Percentiles rank a stretch among this genome's conserved stretches.
phyloP scores from a whole-genome alignment of 78 protist species.

The Monosiga brevicollis region DNA sequence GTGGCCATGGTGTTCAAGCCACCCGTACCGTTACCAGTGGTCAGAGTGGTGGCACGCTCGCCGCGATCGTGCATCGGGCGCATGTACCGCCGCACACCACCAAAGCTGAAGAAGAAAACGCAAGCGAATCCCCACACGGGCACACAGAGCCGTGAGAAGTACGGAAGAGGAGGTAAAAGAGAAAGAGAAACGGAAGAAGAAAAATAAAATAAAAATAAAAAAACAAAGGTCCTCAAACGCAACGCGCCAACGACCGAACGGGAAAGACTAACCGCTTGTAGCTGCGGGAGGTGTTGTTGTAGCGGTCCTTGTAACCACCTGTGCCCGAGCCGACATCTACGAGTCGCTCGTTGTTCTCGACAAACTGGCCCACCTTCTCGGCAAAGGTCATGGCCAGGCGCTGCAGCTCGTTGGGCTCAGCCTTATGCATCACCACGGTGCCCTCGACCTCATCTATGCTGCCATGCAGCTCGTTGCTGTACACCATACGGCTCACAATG shows the following conservation, averaged over 20 bases:
- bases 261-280: neutral
- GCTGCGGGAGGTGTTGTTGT: too few species aligned
- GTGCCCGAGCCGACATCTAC: neutral
- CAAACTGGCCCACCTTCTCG: constrained; percentile 33
- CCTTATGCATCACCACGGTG: constrained; percentile 58
- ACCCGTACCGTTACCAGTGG: neutral
- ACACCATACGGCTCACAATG: constrained; percentile 70
- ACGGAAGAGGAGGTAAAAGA: too few species aligned
- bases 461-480: constrained; percentile 63
- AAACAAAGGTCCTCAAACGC: neutral
- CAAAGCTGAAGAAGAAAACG: neutral
- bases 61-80: neutral
- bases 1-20: neutral
- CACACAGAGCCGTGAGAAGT: too few species aligned
- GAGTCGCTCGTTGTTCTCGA: neutral
- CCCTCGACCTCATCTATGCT: constrained; percentile 65
- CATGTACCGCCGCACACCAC: neutral
- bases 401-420: constrained; percentile 65
- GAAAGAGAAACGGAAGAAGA: neutral
- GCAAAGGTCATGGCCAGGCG: constrained; percentile 50
- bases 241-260: neutral
- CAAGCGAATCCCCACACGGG: neutral
- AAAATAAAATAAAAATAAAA: too few species aligned
- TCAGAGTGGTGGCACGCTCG: neutral
- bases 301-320: neutral